phyloP scores from a whole-genome alignment of 768 basidiomycete genomes.

The Tephrocybe sp. region DNA sequence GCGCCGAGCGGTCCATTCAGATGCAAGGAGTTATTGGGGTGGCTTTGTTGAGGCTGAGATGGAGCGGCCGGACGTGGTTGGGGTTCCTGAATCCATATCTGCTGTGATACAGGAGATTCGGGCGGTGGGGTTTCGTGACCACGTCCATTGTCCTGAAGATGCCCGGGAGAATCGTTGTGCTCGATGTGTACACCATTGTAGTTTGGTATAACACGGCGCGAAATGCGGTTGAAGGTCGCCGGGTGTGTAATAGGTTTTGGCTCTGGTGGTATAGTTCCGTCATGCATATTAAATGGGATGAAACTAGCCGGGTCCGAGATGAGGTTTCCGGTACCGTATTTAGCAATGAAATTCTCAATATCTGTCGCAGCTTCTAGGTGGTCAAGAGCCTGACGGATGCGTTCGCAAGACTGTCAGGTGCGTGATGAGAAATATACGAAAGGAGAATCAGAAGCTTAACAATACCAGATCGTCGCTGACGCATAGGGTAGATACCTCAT shows the following conservation, averaged over 20 bases:
- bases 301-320: conserved; percentile 80
- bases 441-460: conserved; percentile 1
- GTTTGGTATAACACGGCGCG: conserved; percentile 21
- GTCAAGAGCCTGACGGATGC: conserved; percentile 80
- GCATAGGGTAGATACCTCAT: conserved; percentile 91
- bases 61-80: neutral
- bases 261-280: conserved; percentile 18
- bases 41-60: neutral
- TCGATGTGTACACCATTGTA: too few species aligned
- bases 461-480: conserved; percentile 86
- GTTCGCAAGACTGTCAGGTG: conserved; percentile 77
- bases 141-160: conserved; percentile 8
- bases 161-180: conserved; percentile 12
- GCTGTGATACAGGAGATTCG: conserved; percentile 36
- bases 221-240: conserved; percentile 29
- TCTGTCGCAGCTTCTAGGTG: conserved; percentile 83
- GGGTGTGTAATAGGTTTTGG: conserved; percentile 20
- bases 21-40: neutral
- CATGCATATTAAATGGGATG: conserved; percentile 55
- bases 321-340: conserved; percentile 81
- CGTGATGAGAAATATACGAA: conserved; percentile 1
- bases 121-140: conserved; percentile 40
- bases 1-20: conserved; percentile 36
- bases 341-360: conserved; percentile 79
- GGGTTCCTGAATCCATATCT: conserved; percentile 7